Evolutionary conservation across 805 yeast genomes (phyloP).

Genomic region (Wickerhamomyces silvicola): DNA sequence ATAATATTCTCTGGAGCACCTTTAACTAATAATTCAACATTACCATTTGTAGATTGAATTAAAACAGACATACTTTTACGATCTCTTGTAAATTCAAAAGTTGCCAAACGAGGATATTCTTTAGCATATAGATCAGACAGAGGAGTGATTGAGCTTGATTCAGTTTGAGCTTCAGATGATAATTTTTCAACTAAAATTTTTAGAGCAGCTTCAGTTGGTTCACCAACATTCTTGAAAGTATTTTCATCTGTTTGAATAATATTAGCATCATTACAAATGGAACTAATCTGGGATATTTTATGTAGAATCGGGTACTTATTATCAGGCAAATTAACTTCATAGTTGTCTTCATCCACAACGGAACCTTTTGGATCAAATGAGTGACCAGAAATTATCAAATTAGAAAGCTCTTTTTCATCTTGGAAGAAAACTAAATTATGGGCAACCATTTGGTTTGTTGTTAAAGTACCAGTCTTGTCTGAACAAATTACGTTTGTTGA

Average conservation of each 20-base stretch:
- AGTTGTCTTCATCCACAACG: constrained; percentile 19
- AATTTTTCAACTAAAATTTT: constrained; percentile 32
- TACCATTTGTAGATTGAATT: constrained; percentile 22
- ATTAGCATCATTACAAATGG: constrained; percentile 33
- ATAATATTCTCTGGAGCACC: constrained; percentile 52
- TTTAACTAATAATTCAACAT: constrained; percentile 34
- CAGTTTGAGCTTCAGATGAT: constrained; percentile 19
- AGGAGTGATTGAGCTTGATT: constrained; percentile 29
- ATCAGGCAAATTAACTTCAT: constrained; percentile 28
- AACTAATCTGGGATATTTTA: constrained; percentile 23
- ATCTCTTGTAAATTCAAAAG: constrained; percentile 42
- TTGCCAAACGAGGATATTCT: constrained; percentile 27
- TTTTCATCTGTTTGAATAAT: constrained; percentile 27
- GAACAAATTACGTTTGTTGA: constrained; percentile 43
- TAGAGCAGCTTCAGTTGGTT: constrained; percentile 53
- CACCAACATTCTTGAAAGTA: constrained; percentile 33
- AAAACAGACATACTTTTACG: constrained; percentile 50
- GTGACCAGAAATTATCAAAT: constrained; percentile 34
- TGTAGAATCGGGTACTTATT: constrained; percentile 27
- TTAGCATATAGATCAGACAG: constrained; percentile 19
- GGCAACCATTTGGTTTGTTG: constrained; percentile 44
- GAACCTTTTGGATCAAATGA: constrained; percentile 26
- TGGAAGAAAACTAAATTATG: constrained; percentile 27
- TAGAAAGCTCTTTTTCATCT: constrained; percentile 20
- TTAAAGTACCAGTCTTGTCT: constrained; percentile 42